Evolutionary conservation across 2,329 filamentous ascomycete genomes (phyloP).

Genomic region (Thermothelomyces thermophilus): DNA sequence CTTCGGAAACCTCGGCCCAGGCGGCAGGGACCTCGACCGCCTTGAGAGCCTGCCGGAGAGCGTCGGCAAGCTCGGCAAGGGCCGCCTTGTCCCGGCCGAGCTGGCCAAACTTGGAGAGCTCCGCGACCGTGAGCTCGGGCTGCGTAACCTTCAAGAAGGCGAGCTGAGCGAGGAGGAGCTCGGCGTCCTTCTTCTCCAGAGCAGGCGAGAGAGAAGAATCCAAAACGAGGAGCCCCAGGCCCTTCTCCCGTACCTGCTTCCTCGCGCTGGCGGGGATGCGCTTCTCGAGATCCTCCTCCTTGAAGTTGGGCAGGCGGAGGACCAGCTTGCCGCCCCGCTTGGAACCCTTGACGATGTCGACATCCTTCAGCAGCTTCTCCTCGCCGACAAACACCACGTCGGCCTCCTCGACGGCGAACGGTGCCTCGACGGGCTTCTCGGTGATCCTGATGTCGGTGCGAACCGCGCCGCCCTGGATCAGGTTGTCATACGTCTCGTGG

Average conservation of each 20-base stretch:
- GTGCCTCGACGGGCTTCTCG: constrained; percentile 74
- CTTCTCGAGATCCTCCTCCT: constrained; percentile 87
- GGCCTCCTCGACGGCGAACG: constrained; percentile 72
- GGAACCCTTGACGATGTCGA: constrained; percentile 65
- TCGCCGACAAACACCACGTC: constrained; percentile 75
- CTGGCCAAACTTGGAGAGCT: constrained; percentile 58
- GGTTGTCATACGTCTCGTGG: constrained; percentile 59
- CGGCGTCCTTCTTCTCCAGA: constrained; percentile 58
- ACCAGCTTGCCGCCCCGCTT: constrained; percentile 67
- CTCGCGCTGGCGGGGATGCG: constrained; percentile 65
- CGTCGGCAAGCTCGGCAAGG: constrained; percentile 54
- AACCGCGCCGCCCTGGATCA: constrained; percentile 67
- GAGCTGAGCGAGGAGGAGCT: constrained; percentile 67
- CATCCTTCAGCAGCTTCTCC: constrained; percentile 69
- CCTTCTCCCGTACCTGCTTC: constrained; percentile 63
- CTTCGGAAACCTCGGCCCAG: constrained; percentile 70
- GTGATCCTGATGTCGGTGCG: constrained; percentile 82
- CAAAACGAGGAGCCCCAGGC: constrained; percentile 65
- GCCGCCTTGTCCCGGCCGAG: constrained; percentile 46
- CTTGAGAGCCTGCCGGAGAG: constrained; percentile 62
- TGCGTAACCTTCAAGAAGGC: constrained; percentile 75
- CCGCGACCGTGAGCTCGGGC: constrained; percentile 55
- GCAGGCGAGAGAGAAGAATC: constrained; percentile 64
- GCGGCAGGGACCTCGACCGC: constrained; percentile 67
- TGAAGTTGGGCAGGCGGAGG: constrained; percentile 69